These are phyloP conservation scores for Cercospora citrullina DNA, from an alignment of 2,329 filamentous ascomycete species.

Conservation along the genomic window DNA sequence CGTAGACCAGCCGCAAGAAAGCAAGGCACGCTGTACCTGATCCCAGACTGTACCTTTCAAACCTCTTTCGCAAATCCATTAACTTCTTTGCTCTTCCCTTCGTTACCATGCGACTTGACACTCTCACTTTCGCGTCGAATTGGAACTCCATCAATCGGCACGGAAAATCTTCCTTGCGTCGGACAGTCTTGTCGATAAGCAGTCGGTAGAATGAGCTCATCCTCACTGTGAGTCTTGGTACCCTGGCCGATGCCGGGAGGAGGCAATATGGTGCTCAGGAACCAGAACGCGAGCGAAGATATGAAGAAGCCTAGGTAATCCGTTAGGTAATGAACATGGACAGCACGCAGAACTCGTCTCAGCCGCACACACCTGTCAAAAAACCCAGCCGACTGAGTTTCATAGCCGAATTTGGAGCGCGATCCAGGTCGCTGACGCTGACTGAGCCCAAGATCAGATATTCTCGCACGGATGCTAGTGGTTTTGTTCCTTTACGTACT, in stretches of 20 bases:
- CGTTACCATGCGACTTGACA: not conserved
- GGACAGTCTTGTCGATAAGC: constrained; percentile 20
- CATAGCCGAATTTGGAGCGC: constrained; percentile 17
- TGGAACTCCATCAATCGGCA: not conserved
- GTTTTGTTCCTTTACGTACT: not conserved
- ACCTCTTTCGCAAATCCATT: too few species aligned
- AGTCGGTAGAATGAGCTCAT: constrained; percentile 12
- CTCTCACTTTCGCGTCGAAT: not conserved
- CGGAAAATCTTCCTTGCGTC: constrained; percentile 16
- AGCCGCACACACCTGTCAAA: constrained; percentile 7
- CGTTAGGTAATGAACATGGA: not conserved
- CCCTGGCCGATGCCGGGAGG: constrained; percentile 4
- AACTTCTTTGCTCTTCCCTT: too few species aligned
- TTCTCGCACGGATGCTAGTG: not conserved
- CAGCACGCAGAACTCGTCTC: rapidly evolving
- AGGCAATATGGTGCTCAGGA: constrained; percentile 12
- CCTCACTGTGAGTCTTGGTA: constrained; percentile 15
- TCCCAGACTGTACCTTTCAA: too few species aligned
- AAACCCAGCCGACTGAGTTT: constrained; percentile 19
- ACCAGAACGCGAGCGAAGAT: constrained; percentile 8
- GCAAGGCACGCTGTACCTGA: too few species aligned
- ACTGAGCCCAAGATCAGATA: not conserved
- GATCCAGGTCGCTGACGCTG: constrained; percentile 12
- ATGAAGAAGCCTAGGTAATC: constrained; percentile 10
- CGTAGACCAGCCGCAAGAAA: too few species aligned